Conservation (phyloP, 345 rosid species). For the Boechera stricta region DNA sequence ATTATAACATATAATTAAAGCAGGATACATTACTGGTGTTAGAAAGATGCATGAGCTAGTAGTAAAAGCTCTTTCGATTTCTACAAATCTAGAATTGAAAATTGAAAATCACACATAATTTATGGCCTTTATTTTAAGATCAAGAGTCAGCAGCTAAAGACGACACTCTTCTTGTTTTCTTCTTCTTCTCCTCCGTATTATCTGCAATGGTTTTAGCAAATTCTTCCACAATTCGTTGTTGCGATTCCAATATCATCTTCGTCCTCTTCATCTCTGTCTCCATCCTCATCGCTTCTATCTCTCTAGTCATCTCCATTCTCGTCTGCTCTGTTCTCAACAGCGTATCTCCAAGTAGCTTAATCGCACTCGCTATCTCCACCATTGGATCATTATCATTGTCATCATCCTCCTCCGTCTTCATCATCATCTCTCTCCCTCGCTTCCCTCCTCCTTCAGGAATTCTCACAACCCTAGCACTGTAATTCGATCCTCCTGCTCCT, state of each 20-base stretch:
- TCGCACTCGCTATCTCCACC: slow-evolving; percentile 80
- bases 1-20: slow-evolving; percentile 6
- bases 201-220: slow-evolving; percentile 71
- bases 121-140: neutral
- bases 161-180: slow-evolving; percentile 36
- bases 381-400: slow-evolving; percentile 56
- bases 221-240: slow-evolving; percentile 76
- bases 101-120: neutral
- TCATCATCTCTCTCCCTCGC: slow-evolving; percentile 49
- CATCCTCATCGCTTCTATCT: slow-evolving; percentile 86
- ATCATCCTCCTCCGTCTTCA: slow-evolving; percentile 41
- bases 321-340: slow-evolving; percentile 82
- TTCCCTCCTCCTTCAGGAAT: slow-evolving; percentile 45
- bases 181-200: slow-evolving; percentile 49
- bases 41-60: slow-evolving; percentile 14
- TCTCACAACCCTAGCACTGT: slow-evolving; percentile 52
- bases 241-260: slow-evolving; percentile 83
- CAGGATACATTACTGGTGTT: slow-evolving; percentile 27
- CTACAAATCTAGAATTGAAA: slow-evolving; percentile 14
- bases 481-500: slow-evolving; percentile 41
- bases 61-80: neutral
- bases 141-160: slow-evolving; percentile 6
- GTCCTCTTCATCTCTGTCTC: slow-evolving; percentile 94
- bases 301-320: slow-evolving; percentile 92
- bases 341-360: slow-evolving; percentile 83